Evolutionary conservation across 768 basidiomycete genomes (phyloP).

Genomic region (Termitomyces sp.): DNA sequence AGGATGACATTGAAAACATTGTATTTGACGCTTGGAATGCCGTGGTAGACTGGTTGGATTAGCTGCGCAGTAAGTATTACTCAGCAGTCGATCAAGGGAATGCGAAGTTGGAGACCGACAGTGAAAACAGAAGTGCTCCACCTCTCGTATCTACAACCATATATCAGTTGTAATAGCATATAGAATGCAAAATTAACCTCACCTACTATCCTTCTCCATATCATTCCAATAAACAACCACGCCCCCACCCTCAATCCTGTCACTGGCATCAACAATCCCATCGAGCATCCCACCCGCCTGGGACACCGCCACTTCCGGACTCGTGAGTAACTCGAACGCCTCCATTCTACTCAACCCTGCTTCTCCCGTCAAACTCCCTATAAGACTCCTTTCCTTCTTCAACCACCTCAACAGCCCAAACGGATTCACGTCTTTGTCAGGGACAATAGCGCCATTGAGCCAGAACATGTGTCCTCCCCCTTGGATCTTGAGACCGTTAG

Average conservation of each 20-base stretch:
- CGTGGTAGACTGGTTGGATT: constrained; percentile 73
- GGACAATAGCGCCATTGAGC: constrained; percentile 72
- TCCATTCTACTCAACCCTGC: constrained; percentile 60
- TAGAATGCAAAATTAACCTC: constrained; percentile 18
- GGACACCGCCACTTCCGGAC: constrained; percentile 48
- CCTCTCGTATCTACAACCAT: constrained; percentile 36
- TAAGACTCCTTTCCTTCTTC: constrained; percentile 62
- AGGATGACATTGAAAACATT: constrained; percentile 87
- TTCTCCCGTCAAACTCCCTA: constrained; percentile 48
- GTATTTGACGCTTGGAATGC: constrained; percentile 65
- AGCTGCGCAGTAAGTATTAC: constrained; percentile 36
- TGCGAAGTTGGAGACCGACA: constrained; percentile 28
- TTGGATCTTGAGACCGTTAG: constrained; percentile 50
- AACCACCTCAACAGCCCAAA: constrained; percentile 70
- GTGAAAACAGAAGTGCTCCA: constrained; percentile 47
- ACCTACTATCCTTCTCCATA: constrained; percentile 76
- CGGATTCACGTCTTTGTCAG: constrained; percentile 60
- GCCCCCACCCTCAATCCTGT: constrained; percentile 71
- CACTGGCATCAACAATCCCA: constrained; percentile 88
- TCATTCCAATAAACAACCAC: constrained; percentile 89
- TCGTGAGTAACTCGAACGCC: constrained; percentile 69
- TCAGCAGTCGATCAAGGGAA: neutral
- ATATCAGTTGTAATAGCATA: neutral
- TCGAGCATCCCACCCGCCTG: constrained; percentile 51
- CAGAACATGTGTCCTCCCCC: constrained; percentile 58